These are phyloP conservation scores for Musa acuminata DNA, from an alignment of 176 grass and related monocot genomes.

Conservation along the genomic window DNA sequence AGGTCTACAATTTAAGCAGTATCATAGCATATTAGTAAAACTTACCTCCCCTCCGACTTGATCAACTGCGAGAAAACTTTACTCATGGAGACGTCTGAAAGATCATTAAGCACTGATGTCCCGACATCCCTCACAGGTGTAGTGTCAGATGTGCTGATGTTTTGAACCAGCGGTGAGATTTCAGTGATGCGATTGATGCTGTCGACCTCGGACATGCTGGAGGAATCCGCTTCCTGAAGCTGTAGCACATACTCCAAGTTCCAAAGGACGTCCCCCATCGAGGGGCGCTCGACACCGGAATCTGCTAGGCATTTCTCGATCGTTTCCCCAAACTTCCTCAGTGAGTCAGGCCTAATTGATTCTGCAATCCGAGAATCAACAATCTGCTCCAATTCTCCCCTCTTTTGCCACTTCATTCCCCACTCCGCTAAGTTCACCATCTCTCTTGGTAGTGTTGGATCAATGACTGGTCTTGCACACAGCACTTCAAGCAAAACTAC, in stretches of 20 bases:
- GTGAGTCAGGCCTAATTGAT: constrained; percentile 25
- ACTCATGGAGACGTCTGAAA: constrained; percentile 14
- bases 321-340: constrained; percentile 39
- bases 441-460: constrained; percentile 30
- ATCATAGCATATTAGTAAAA: neutral
- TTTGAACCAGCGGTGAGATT: neutral
- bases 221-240: constrained; percentile 23
- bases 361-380: constrained; percentile 30
- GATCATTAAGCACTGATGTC: neutral
- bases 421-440: constrained; percentile 47
- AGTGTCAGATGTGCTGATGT: neutral
- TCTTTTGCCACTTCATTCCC: constrained; percentile 31
- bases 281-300: constrained; percentile 34
- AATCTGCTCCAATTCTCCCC: constrained; percentile 31
- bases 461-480: constrained; percentile 44
- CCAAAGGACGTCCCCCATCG: constrained; percentile 57
- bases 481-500: constrained; percentile 49
- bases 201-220: neutral
- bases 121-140: neutral
- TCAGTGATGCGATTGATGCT: constrained; percentile 8
- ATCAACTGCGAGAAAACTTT: constrained; percentile 15
- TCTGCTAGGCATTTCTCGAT: constrained; percentile 53
- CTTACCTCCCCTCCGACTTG: constrained; percentile 11
- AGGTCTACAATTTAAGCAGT: neutral
- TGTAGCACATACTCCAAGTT: constrained; percentile 48